A percentile compares a stretch with the other conserved stretches of the same genome.
Evolutionary conservation across 306 rosid genomes (phyloP).

Genomic region (Aeschynomene evenia): DNA sequence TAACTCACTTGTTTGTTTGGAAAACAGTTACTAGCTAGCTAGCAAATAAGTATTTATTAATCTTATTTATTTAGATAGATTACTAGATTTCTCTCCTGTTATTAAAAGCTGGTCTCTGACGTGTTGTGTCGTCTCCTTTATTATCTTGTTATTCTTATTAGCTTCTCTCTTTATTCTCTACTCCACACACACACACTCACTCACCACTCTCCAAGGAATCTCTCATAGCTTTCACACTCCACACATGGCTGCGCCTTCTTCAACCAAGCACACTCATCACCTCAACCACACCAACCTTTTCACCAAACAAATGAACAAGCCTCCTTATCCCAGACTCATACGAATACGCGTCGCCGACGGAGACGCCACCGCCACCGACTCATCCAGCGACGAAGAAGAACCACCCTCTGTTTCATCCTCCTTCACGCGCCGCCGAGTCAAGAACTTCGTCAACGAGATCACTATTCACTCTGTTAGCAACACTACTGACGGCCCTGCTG

Average conservation of each 20-base stretch:
- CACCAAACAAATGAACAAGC: background rate
- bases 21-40: background rate
- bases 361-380: slow-evolving; percentile 93
- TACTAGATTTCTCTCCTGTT: slow-evolving; percentile 40
- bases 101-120: slow-evolving; percentile 58
- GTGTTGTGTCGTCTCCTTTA: slow-evolving; percentile 46
- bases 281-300: slow-evolving; percentile 45
- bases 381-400: slow-evolving; percentile 78
- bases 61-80: slow-evolving; percentile 22
- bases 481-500: slow-evolving; percentile 5
- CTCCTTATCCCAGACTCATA: slow-evolving; percentile 39
- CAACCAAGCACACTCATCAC: slow-evolving; percentile 55
- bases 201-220: slow-evolving; percentile 44
- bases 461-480: slow-evolving; percentile 42
- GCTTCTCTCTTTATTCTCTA: slow-evolving; percentile 33
- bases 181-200: too few species aligned
- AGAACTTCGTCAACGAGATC: slow-evolving; percentile 72
- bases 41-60: slow-evolving; percentile 29
- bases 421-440: slow-evolving; percentile 47
- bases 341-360: slow-evolving; percentile 62
- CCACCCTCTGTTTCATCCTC: background rate
- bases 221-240: background rate
- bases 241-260: slow-evolving; percentile 34
- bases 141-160: slow-evolving; percentile 68
- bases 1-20: too few species aligned